Conservation (phyloP, 306 rosid genomes). For the Cucumis hystrix region DNA sequence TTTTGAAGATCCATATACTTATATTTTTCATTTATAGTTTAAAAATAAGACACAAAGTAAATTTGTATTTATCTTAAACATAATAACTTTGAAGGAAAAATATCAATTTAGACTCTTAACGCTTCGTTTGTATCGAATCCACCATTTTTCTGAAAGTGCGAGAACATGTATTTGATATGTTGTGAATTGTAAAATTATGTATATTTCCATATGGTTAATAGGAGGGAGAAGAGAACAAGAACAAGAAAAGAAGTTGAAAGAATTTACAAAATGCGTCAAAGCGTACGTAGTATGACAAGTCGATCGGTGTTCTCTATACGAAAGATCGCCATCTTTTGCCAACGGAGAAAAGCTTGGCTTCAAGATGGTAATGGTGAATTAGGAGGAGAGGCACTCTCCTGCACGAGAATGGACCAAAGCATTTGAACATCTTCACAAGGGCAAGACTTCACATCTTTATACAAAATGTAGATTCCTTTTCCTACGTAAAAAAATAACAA, state of each 20-base stretch:
- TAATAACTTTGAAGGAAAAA: too few relatives aligned
- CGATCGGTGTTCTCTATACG: background rate
- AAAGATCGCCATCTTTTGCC: background rate
- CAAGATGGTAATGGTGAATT: background rate
- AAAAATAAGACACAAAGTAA: too few relatives aligned
- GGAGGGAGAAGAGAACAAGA: background rate
- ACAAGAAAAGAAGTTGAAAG: too few relatives aligned
- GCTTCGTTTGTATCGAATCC: too few relatives aligned
- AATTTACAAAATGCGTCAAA: background rate
- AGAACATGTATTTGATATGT: background rate
- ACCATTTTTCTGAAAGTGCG: background rate
- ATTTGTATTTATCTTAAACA: too few relatives aligned
- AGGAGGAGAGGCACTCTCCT: conserved; percentile 16
- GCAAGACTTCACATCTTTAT: conserved; percentile 66
- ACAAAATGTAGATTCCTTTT: conserved; percentile 47
- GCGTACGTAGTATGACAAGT: background rate
- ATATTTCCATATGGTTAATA: background rate
- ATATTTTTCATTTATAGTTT: too few relatives aligned
- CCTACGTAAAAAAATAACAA: conserved; percentile 13
- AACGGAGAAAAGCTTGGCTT: background rate
- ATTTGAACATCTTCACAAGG: conserved; percentile 69
- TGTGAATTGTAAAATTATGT: background rate
- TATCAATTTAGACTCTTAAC: too few relatives aligned
- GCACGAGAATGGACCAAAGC: conserved; percentile 62
- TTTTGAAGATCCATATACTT: too few relatives aligned